phyloP scores from a whole-genome alignment of 2,329 filamentous ascomycete species.

The Lecanicillium sp. region DNA sequence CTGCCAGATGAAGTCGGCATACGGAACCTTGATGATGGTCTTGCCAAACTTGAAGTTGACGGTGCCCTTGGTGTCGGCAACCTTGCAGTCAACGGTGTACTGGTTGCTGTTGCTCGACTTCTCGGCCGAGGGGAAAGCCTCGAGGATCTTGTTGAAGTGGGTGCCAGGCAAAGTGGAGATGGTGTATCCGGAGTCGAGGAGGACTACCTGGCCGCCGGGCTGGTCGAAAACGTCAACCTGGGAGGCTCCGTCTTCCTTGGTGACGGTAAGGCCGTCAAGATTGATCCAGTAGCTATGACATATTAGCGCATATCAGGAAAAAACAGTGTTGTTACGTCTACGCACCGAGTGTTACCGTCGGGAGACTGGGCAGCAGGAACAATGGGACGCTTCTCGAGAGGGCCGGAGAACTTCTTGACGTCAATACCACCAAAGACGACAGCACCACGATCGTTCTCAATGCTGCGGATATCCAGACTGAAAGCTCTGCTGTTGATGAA shows the following conservation, averaged over 20 bases:
- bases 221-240: slow-evolving; percentile 36
- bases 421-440: slow-evolving; percentile 51
- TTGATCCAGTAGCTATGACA: slow-evolving; percentile 34
- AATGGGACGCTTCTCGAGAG: slow-evolving; percentile 48
- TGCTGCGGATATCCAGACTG: slow-evolving; percentile 24
- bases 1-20: slow-evolving; percentile 39
- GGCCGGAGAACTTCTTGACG: slow-evolving; percentile 45
- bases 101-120: slow-evolving; percentile 32
- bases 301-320: too few relatives aligned
- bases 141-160: slow-evolving; percentile 38
- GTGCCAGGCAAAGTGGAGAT: slow-evolving; percentile 57
- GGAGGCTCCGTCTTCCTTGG: slow-evolving; percentile 24
- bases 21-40: slow-evolving; percentile 33
- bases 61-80: slow-evolving; percentile 25
- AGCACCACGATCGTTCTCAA: slow-evolving; percentile 22
- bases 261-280: slow-evolving; percentile 28
- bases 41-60: slow-evolving; percentile 42
- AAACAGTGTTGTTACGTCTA: too few relatives aligned
- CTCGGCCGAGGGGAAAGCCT: slow-evolving; percentile 35
- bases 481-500: slow-evolving; percentile 29
- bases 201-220: slow-evolving; percentile 32
- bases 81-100: slow-evolving; percentile 39
- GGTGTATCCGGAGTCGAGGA: slow-evolving; percentile 61
- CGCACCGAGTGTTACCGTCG: slow-evolving; percentile 20
- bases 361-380: slow-evolving; percentile 32